Conservation (phyloP, 768 basidiomycete genomes). For the Xerocomellus dryophilus region DNA sequence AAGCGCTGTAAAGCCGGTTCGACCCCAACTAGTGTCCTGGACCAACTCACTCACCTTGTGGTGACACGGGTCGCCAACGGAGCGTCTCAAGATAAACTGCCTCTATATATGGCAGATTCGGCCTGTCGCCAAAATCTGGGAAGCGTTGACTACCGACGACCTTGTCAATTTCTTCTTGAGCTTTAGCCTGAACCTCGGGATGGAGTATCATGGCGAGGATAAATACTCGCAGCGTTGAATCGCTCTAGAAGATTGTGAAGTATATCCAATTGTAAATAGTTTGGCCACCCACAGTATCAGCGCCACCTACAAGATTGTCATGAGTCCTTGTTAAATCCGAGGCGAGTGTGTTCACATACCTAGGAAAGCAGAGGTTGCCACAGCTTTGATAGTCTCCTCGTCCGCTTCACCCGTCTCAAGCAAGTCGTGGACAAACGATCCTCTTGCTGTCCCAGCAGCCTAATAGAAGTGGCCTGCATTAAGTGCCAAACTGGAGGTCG, state of each 20-base stretch:
- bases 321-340: background rate
- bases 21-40: background rate
- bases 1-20: conserved; percentile 11
- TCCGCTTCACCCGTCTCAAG: conserved; percentile 2
- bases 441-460: conserved; percentile 19
- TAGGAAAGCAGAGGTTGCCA: conserved; percentile 23
- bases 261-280: no score
- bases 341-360: conserved; percentile 12
- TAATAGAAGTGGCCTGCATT: background rate
- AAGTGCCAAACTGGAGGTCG: background rate
- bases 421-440: conserved; percentile 24
- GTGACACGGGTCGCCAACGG: conserved; percentile 31
- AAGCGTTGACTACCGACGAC: conserved; percentile 31
- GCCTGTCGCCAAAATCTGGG: conserved; percentile 28
- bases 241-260: conserved; percentile 10
- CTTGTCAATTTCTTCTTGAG: conserved; percentile 31
- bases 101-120: conserved; percentile 31
- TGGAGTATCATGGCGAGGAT: conserved; percentile 34
- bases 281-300: conserved; percentile 24
- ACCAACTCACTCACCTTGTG: conserved; percentile 22
- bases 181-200: conserved; percentile 32
- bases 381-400: conserved; percentile 19
- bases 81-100: conserved; percentile 32
- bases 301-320: conserved; percentile 17
- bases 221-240: conserved; percentile 22